These are phyloP conservation scores for Globisporangium parvum DNA, from an alignment of 352 stramenopile genomes.

Conservation along the genomic window DNA sequence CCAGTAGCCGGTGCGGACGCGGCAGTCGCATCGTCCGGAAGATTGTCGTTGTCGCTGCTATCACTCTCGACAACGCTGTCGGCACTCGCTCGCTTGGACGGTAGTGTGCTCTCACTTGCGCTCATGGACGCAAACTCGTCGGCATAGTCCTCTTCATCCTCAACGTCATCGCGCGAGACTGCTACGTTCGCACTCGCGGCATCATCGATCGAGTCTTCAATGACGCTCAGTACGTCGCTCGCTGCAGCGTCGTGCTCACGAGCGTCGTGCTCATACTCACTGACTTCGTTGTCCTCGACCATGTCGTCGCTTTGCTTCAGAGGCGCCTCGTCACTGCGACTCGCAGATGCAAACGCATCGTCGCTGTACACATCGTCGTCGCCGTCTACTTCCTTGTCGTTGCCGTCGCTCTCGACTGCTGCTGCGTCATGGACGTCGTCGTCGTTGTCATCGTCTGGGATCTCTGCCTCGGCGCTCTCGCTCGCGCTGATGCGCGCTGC, in stretches of 20 bases:
- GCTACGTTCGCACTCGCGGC: not conserved
- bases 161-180: not conserved
- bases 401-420: too few relatives aligned
- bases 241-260: not conserved
- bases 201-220: not conserved
- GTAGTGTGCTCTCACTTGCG: not conserved
- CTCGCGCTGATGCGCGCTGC: too few relatives aligned
- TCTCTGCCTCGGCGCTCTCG: too few relatives aligned
- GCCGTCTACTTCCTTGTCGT: too few relatives aligned
- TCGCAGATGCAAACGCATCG: not conserved
- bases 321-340: not conserved
- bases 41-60: not conserved
- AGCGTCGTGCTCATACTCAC: not conserved
- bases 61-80: not conserved
- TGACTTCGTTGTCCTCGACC: not conserved
- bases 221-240: not conserved
- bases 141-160: slow-evolving; percentile 12
- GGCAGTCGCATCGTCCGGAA: not conserved
- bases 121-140: slow-evolving; percentile 11
- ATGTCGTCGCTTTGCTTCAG: not conserved
- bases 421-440: not conserved
- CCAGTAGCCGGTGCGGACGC: too few relatives aligned
- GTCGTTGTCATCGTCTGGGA: not conserved
- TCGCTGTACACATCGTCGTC: not conserved
- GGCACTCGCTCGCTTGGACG: not conserved